phyloP scores from a whole-genome alignment of 2,329 filamentous ascomycete species.

The Aschersonia sp. region DNA sequence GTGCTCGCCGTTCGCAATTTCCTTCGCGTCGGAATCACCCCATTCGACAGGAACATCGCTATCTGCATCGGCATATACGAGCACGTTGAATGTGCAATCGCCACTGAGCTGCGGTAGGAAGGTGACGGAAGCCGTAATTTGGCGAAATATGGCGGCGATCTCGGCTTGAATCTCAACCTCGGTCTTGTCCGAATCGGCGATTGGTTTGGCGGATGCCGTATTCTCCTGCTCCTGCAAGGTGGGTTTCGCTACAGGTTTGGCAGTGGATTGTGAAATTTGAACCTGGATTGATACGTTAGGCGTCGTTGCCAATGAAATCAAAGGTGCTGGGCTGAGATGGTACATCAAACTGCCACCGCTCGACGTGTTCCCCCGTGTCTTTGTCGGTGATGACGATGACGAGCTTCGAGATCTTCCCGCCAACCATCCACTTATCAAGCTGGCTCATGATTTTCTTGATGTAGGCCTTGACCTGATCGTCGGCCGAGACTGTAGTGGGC shows the following conservation, averaged over 20 bases:
- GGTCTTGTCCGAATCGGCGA: conserved; percentile 54
- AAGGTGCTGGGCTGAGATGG: conserved; percentile 6
- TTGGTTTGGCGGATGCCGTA: conserved; percentile 17
- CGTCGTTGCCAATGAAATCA: not conserved
- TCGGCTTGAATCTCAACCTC: conserved; percentile 90
- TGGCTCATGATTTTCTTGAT: conserved; percentile 99
- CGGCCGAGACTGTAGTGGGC: conserved; percentile 55
- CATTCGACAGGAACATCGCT: conserved; percentile 95
- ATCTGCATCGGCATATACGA: conserved; percentile 94
- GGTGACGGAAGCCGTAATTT: conserved; percentile 94
- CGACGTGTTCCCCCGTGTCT: conserved; percentile 89
- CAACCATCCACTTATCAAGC: conserved; percentile 94
- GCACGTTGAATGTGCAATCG: conserved; percentile 95
- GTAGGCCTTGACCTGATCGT: conserved; percentile 97
- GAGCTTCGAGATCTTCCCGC: conserved; percentile 91
- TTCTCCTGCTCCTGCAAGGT: conserved; percentile 58
- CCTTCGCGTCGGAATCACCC: conserved; percentile 96
- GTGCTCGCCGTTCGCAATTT: conserved; percentile 87
- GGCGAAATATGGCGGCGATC: conserved; percentile 91
- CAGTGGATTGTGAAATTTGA: conserved; percentile 10
- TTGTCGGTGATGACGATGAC: conserved; percentile 95
- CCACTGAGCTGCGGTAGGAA: conserved; percentile 82
- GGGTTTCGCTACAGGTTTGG: conserved; percentile 21
- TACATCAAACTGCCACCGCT: conserved; percentile 97
- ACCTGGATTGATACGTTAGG: conserved; percentile 5